These are phyloP conservation scores for Rhynchosporium graminicola DNA, from an alignment of 2,329 filamentous ascomycete species.

Conservation along the genomic window DNA sequence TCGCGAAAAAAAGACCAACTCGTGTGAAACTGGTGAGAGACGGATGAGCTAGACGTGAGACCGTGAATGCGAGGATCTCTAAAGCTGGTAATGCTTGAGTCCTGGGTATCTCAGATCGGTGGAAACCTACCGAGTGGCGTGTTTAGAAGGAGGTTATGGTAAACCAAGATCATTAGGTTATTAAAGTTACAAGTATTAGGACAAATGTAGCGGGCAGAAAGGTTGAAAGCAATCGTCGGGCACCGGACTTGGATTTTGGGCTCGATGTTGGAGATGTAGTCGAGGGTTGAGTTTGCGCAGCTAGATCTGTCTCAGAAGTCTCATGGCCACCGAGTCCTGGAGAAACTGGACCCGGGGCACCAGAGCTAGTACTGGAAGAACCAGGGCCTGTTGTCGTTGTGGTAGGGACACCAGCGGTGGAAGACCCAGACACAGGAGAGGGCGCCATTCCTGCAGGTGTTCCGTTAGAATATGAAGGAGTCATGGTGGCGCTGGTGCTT, in stretches of 20 bases:
- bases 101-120: not conserved
- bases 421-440: conserved; percentile 12
- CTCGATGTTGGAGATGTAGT: conserved; percentile 19
- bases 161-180: conserved; percentile 9
- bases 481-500: conserved; percentile 11
- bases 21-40: conserved; percentile 6
- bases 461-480: conserved; percentile 11
- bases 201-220: conserved; percentile 11
- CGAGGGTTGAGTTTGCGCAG: conserved; percentile 11
- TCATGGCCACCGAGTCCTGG: conserved; percentile 45
- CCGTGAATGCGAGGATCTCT: conserved; percentile 1
- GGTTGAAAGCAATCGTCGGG: conserved; percentile 8
- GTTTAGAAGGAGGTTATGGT: not conserved
- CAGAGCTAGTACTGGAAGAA: conserved; percentile 9
- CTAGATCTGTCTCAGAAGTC: conserved; percentile 37
- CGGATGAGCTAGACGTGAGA: not conserved
- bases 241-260: conserved; percentile 20
- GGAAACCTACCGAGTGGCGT: conserved; percentile 4
- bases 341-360: conserved; percentile 12
- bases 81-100: not conserved
- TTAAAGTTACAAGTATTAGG: conserved; percentile 12
- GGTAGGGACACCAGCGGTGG: conserved; percentile 18
- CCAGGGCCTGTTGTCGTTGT: conserved; percentile 30
- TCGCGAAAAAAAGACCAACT: not conserved
- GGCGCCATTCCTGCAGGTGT: conserved; percentile 18